These are phyloP conservation scores for Paramecium sexaurelia DNA, from an alignment of 73 alveolate genomes.

Conservation along the genomic window DNA sequence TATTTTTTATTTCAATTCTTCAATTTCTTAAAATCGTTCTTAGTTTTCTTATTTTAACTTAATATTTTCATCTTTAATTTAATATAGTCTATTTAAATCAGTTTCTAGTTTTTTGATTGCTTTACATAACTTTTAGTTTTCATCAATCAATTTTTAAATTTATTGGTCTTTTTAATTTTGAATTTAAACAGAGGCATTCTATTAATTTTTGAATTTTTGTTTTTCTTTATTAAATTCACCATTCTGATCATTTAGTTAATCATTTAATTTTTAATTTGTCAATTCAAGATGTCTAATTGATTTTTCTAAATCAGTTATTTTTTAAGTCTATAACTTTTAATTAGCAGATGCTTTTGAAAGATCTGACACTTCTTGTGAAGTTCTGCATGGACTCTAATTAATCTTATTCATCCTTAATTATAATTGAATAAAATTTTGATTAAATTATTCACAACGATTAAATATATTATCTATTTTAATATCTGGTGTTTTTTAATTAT, in stretches of 20 bases:
- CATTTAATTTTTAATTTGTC: neutral
- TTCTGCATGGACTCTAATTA: slow-evolving; percentile 5
- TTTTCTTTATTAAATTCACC: neutral
- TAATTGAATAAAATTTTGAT: neutral
- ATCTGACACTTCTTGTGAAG: neutral
- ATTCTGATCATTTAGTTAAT: neutral
- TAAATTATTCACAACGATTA: neutral
- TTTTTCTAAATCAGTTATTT: neutral
- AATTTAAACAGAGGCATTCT: neutral
- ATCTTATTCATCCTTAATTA: neutral
- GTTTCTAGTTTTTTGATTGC: neutral
- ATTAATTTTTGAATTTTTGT: neutral
- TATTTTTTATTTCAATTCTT: neutral
- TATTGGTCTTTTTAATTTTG: neutral
- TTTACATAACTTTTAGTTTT: neutral
- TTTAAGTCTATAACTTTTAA: neutral
- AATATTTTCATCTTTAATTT: neutral
- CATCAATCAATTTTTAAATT: neutral
- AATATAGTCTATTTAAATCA: neutral
- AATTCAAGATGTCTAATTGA: neutral
- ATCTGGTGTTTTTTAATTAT: slow-evolving; percentile 13
- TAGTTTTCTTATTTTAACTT: neutral
- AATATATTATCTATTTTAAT: slow-evolving; percentile 32
- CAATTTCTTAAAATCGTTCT: neutral
- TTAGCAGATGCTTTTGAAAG: neutral